Evolutionary conservation across 768 basidiomycete species (phyloP).

Genomic region (Clitopilus hobsonii): DNA sequence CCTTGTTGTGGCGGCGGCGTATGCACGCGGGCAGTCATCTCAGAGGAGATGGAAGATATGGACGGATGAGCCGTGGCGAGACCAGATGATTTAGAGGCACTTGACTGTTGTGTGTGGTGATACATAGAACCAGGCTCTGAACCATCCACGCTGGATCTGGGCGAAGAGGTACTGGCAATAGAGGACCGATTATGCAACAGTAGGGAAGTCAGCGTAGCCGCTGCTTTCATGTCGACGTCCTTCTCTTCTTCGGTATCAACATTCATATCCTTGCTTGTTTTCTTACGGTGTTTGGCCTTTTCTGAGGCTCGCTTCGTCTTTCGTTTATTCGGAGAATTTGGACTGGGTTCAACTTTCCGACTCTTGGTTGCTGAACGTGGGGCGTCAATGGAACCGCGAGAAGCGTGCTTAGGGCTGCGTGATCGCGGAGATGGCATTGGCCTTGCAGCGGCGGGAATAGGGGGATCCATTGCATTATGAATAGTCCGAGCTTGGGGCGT

Average conservation of each 20-base stretch:
- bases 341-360: constrained; percentile 25
- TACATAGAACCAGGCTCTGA: constrained; percentile 62
- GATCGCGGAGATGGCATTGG: constrained; percentile 40
- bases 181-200: constrained; percentile 62
- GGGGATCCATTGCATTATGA: constrained; percentile 68
- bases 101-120: constrained; percentile 40
- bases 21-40: constrained; percentile 25
- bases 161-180: constrained; percentile 58
- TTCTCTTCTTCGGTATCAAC: constrained; percentile 37
- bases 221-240: constrained; percentile 79
- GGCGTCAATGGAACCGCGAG: constrained; percentile 41
- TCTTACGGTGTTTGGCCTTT: constrained; percentile 48
- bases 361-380: constrained; percentile 42
- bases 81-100: constrained; percentile 65
- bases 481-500: constrained; percentile 74
- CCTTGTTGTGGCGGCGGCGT: constrained; percentile 26
- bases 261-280: constrained; percentile 20
- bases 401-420: constrained; percentile 32
- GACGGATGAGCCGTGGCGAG: constrained; percentile 40
- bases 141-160: constrained; percentile 67
- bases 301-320: constrained; percentile 35
- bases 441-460: constrained; percentile 48
- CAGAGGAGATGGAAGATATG: constrained; percentile 34
- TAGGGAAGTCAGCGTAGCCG: constrained; percentile 72
- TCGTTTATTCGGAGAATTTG: constrained; percentile 35